Percentiles rank a stretch among this genome's conserved stretches.
Conservation (phyloP, 495 filamentous ascomycete species). For the Tuber aestivum region DNA sequence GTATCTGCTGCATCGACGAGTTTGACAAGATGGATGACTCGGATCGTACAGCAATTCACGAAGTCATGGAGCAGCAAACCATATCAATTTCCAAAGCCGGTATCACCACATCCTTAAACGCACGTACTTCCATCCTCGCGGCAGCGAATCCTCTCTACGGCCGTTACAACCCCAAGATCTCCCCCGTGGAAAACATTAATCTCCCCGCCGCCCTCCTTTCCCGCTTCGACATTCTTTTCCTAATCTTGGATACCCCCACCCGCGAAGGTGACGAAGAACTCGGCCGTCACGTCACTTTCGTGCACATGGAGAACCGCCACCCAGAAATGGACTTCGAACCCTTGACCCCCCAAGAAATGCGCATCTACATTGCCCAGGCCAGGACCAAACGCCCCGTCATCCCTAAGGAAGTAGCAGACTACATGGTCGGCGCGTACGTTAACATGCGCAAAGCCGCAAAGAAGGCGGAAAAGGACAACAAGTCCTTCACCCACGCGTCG, state of each 20-base stretch:
- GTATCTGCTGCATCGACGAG: constrained; percentile 99
- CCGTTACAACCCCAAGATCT: constrained; percentile 93
- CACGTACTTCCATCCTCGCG: constrained; percentile 92
- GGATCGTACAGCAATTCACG: constrained; percentile 95
- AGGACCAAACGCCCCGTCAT: constrained; percentile 81
- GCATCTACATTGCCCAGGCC: constrained; percentile 90
- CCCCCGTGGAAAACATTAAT: constrained; percentile 97
- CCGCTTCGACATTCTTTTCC: constrained; percentile 93
- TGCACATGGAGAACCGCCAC: constrained; percentile 95
- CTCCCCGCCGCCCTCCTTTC: constrained; percentile 90
- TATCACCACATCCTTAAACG: constrained; percentile 92
- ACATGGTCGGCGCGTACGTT: constrained; percentile 94
- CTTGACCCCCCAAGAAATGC: constrained; percentile 84
- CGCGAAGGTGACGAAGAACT: constrained; percentile 85
- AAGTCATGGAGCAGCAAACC: constrained; percentile 99
- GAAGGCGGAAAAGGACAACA: constrained; percentile 76
- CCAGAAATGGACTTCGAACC: constrained; percentile 58
- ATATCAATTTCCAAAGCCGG: constrained; percentile 98
- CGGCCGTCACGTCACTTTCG: constrained; percentile 91
- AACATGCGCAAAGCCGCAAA: constrained; percentile 82
- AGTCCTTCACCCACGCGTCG: constrained; percentile 79
- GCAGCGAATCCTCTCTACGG: constrained; percentile 97
- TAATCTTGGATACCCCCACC: constrained; percentile 87
- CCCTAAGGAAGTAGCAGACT: constrained; percentile 76
- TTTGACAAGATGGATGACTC: constrained; percentile 99